phyloP scores from a whole-genome alignment of 495 filamentous ascomycete genomes.

The Penicillium canescens region DNA sequence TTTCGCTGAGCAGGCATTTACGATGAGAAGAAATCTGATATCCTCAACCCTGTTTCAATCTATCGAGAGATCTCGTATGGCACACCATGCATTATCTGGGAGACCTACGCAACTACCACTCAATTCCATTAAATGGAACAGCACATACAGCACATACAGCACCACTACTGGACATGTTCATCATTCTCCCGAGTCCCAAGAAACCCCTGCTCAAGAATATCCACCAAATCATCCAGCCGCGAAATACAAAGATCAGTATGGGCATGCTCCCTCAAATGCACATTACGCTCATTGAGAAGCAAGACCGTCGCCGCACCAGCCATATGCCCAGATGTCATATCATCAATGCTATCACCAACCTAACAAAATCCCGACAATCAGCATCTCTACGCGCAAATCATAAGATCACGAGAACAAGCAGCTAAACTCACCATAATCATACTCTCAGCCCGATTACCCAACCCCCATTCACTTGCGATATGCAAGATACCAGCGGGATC shows the following conservation, averaged over 20 bases:
- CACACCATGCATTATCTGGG: not conserved
- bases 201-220: slow-evolving; percentile 69
- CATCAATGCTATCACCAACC: slow-evolving; percentile 90
- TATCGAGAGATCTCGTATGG: not conserved
- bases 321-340: slow-evolving; percentile 82
- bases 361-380: slow-evolving; percentile 25
- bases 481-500: slow-evolving; percentile 84
- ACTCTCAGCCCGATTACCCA: slow-evolving; percentile 50
- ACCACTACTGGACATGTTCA: slow-evolving; percentile 5
- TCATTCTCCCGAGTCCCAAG: slow-evolving; percentile 29
- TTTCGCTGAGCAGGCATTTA: not conserved
- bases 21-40: not conserved
- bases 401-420: too few species aligned
- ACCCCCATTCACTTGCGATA: slow-evolving; percentile 74
- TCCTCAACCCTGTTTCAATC: not conserved
- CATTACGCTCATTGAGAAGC: slow-evolving; percentile 78
- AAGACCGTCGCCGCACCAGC: slow-evolving; percentile 91
- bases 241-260: slow-evolving; percentile 73
- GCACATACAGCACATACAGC: not conserved
- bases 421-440: slow-evolving; percentile 54
- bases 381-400: not conserved
- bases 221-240: slow-evolving; percentile 69
- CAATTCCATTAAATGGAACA: not conserved
- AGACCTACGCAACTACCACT: too few species aligned
- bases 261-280: slow-evolving; percentile 68